Percentiles rank a stretch among this genome's conserved stretches.
Evolutionary conservation across 192 early-diverging fungal species (phyloP).

Genomic region (Dissophora ornata): DNA sequence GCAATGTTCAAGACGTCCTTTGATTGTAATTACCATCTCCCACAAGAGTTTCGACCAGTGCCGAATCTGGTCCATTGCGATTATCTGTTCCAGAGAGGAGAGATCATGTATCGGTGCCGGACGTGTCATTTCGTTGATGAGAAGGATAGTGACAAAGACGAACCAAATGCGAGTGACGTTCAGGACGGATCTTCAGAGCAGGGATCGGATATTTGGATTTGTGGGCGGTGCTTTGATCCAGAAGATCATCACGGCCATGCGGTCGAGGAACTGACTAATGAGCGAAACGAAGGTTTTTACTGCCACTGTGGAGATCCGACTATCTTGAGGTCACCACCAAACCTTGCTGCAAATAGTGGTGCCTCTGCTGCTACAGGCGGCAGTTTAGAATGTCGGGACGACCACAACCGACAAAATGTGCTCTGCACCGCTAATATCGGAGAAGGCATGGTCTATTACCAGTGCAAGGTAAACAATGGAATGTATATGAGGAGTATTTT

Average conservation of each 20-base stretch:
- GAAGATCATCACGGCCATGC: constrained; percentile 24
- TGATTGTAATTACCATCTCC: constrained; percentile 43
- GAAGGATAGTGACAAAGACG: not conserved
- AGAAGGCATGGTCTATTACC: constrained; percentile 33
- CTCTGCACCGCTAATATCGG: constrained; percentile 35
- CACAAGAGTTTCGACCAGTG: constrained; percentile 32
- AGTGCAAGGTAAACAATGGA: constrained; percentile 24
- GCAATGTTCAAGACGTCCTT: constrained; percentile 25
- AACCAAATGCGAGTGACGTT: too few relatives aligned
- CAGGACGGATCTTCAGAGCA: too few relatives aligned
- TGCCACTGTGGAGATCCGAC: constrained; percentile 33
- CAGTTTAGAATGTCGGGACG: constrained; percentile 14
- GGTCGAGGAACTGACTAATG: constrained; percentile 9
- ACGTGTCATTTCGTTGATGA: constrained; percentile 14
- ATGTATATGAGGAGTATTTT: not conserved
- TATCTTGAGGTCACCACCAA: constrained; percentile 6
- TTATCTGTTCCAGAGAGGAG: constrained; percentile 27
- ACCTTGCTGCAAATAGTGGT: not conserved
- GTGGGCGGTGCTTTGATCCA: constrained; percentile 30
- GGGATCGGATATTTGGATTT: constrained; percentile 34
- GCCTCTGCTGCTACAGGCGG: not conserved
- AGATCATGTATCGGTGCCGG: constrained; percentile 25
- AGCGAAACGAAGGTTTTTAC: constrained; percentile 28
- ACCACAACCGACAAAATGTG: constrained; percentile 43
- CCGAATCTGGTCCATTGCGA: constrained; percentile 28